phyloP scores from a whole-genome alignment of 1,284 basidiomycete species.

The Athelia sp. region DNA sequence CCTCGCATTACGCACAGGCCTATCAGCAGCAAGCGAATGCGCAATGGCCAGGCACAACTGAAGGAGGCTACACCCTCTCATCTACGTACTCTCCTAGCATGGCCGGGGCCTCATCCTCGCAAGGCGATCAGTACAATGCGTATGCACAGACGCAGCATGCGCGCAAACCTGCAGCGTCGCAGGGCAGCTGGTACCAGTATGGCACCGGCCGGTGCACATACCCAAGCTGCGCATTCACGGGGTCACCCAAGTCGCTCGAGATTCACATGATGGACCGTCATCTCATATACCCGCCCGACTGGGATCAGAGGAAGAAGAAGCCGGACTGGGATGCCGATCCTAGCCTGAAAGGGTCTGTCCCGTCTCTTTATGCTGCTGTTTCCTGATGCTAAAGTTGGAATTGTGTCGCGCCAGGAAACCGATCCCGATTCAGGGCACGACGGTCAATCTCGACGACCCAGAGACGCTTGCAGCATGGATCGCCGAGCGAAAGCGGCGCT shows the following conservation, averaged over 20 bases:
- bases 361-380: neutral
- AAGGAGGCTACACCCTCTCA: slow-evolving; percentile 52
- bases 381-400: neutral
- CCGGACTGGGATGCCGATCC: slow-evolving; percentile 74
- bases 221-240: slow-evolving; percentile 67
- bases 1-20: slow-evolving; percentile 58
- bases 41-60: slow-evolving; percentile 31
- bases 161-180: slow-evolving; percentile 2
- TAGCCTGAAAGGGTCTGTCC: slow-evolving; percentile 60
- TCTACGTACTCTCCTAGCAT: slow-evolving; percentile 36
- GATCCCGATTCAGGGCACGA: slow-evolving; percentile 79
- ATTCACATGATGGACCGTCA: slow-evolving; percentile 90
- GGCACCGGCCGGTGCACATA: slow-evolving; percentile 63
- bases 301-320: slow-evolving; percentile 59
- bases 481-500: slow-evolving; percentile 79
- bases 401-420: slow-evolving; percentile 44
- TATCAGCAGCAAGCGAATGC: slow-evolving; percentile 32
- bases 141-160: no score
- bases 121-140: neutral
- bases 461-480: slow-evolving; percentile 85
- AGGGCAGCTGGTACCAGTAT: slow-evolving; percentile 51
- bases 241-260: slow-evolving; percentile 71
- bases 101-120: slow-evolving; percentile 6
- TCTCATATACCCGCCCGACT: slow-evolving; percentile 75
- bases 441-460: slow-evolving; percentile 69